Percentiles rank a stretch among this genome's conserved stretches.
phyloP scores from a whole-genome alignment of 345 rosid genomes.

The Sapria himalayana region DNA sequence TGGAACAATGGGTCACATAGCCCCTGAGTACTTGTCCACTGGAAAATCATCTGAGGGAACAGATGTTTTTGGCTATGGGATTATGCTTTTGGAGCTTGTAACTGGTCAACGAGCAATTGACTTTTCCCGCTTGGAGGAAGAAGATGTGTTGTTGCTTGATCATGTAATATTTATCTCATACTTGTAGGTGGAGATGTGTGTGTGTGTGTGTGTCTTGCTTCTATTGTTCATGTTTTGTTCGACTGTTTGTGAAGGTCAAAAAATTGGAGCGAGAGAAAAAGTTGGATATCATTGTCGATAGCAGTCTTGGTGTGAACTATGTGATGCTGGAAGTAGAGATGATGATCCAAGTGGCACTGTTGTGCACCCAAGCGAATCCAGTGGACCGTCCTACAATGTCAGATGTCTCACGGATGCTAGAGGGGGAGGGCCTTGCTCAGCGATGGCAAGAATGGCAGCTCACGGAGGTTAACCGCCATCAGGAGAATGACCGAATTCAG shows the following conservation, averaged over 20 bases:
- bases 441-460: conserved; percentile 99
- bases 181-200: background rate
- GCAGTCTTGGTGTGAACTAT: conserved; percentile 34
- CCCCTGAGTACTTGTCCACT: conserved; percentile 87
- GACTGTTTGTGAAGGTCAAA: conserved; percentile 46
- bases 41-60: conserved; percentile 94
- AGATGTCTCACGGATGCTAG: conserved; percentile 85
- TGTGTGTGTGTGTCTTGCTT: conserved; percentile 1
- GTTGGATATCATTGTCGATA: conserved; percentile 66
- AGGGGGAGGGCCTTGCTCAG: conserved; percentile 92
- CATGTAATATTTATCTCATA: conserved; percentile 30
- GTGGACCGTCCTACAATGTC: conserved; percentile 87
- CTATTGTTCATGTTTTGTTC: background rate
- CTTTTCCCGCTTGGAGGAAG: conserved; percentile 90
- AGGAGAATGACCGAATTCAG: conserved; percentile 65
- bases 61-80: conserved; percentile 93
- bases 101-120: conserved; percentile 98
- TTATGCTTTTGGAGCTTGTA: conserved; percentile 91
- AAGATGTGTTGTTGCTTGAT: conserved; percentile 80
- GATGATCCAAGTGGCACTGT: conserved; percentile 79
- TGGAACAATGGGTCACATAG: conserved; percentile 99
- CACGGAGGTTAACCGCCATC: conserved; percentile 57
- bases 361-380: conserved; percentile 72
- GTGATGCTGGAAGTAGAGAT: conserved; percentile 57
- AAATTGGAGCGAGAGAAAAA: conserved; percentile 76